phyloP scores from a whole-genome alignment of 1,284 basidiomycete genomes.

The Porodaedalea pini region DNA sequence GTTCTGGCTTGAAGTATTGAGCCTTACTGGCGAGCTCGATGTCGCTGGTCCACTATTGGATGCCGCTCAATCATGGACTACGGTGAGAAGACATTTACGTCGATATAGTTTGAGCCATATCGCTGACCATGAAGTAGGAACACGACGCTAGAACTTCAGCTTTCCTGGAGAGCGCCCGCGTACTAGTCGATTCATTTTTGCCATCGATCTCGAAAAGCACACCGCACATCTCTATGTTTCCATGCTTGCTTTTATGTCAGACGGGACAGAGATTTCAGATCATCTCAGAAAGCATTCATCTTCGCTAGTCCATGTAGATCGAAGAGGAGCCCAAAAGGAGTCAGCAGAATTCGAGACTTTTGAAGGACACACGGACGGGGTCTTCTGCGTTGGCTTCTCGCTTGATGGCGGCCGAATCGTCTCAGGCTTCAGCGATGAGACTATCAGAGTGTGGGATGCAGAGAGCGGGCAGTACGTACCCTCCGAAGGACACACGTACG shows the following conservation, averaged over 20 bases:
- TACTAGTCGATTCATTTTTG: not conserved
- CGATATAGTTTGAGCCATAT: too few relatives aligned
- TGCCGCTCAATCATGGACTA: not conserved
- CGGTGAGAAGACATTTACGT: too few relatives aligned
- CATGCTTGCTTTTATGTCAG: not conserved
- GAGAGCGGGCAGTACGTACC: too few relatives aligned
- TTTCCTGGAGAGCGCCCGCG: too few relatives aligned
- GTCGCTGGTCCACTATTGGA: not conserved
- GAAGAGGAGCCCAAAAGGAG: not conserved
- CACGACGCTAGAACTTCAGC: not conserved
- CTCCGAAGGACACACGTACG: not conserved
- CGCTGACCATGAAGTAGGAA: not conserved
- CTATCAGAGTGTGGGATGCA: too few relatives aligned
- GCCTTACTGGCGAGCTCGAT: not conserved
- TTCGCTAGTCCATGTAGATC: not conserved
- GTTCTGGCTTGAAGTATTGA: not conserved
- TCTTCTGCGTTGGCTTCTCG: too few relatives aligned
- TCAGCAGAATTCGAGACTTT: not conserved
- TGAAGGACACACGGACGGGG: too few relatives aligned
- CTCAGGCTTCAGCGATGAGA: too few relatives aligned
- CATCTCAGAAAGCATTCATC: not conserved
- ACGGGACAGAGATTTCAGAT: not conserved
- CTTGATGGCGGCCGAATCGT: too few relatives aligned
- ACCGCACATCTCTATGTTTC: slow-evolving; percentile 1
- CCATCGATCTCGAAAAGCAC: not conserved